A percentile compares a stretch with the other conserved stretches of the same genome.
phyloP scores from a whole-genome alignment of 1,139 yeast genomes.

The Hanseniaspora gamundiae region DNA sequence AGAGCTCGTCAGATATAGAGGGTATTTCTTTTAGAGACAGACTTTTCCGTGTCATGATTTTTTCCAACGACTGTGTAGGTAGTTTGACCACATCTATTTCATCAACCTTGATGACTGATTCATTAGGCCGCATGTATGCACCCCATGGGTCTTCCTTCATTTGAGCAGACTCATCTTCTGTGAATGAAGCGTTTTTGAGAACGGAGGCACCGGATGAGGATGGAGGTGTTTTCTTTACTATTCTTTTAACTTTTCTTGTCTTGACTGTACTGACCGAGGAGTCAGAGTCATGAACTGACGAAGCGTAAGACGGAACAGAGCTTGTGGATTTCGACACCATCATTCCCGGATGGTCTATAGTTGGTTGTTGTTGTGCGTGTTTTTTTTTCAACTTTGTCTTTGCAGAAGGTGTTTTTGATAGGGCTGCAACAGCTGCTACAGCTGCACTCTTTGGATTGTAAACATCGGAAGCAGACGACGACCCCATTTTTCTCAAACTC shows the following conservation, averaged over 20 bases:
- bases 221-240: too few species aligned
- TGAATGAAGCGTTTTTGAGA: not conserved
- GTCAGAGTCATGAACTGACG: not conserved
- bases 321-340: not conserved
- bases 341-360: not conserved
- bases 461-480: constrained; percentile 2
- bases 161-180: not conserved
- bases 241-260: too few species aligned
- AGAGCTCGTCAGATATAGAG: constrained; percentile 33
- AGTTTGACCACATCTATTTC: constrained; percentile 28
- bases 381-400: not conserved
- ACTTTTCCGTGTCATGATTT: constrained; percentile 30
- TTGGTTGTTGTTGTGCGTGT: not conserved
- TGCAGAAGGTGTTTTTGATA: not conserved
- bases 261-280: too few species aligned
- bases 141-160: constrained; percentile 3
- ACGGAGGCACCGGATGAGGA: not conserved
- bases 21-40: constrained; percentile 46
- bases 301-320: not conserved
- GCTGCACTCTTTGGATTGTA: constrained; percentile 8
- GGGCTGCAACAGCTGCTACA: constrained; percentile 7
- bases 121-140: constrained; percentile 30
- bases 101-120: constrained; percentile 60
- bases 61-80: constrained; percentile 41
- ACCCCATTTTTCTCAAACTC: not conserved